Conservation (phyloP, 768 basidiomycete genomes). For the Boletus eberwhitei region DNA sequence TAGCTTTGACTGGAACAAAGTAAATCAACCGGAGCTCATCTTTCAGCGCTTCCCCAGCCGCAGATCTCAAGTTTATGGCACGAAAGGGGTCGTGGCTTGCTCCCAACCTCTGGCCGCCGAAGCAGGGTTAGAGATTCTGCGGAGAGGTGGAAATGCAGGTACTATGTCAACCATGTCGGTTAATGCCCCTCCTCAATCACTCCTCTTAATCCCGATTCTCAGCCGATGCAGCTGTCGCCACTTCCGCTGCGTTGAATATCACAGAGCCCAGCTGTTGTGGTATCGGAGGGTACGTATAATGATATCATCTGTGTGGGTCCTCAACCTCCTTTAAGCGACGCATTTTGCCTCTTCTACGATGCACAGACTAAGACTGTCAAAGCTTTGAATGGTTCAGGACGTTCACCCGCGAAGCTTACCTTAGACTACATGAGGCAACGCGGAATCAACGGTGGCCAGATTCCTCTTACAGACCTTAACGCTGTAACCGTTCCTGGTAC, state of each 20-base stretch:
- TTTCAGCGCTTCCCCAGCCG: constrained; percentile 78
- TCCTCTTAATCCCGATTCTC: background rate
- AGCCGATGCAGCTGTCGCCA: constrained; percentile 95
- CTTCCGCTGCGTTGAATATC: constrained; percentile 87
- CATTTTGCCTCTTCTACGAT: constrained; percentile 91
- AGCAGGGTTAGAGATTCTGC: constrained; percentile 88
- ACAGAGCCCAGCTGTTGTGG: constrained; percentile 87
- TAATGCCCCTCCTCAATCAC: background rate
- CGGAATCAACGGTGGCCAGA: constrained; percentile 63
- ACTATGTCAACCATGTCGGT: constrained; percentile 16
- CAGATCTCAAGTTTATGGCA: constrained; percentile 81
- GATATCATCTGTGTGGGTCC: constrained; percentile 1
- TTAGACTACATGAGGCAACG: constrained; percentile 67
- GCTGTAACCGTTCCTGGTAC: constrained; percentile 85
- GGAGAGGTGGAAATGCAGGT: constrained; percentile 96
- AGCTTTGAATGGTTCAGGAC: constrained; percentile 91
- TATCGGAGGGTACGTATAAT: constrained; percentile 72
- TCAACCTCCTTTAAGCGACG: constrained; percentile 51
- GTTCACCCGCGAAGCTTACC: constrained; percentile 73
- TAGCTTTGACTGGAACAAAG: constrained; percentile 53
- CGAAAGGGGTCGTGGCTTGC: constrained; percentile 83
- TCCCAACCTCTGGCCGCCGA: constrained; percentile 90
- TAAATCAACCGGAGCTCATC: constrained; percentile 63
- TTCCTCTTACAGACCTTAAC: constrained; percentile 81
- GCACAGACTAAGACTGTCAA: constrained; percentile 78